Percentiles rank a stretch among this genome's conserved stretches.
Evolutionary conservation across 495 filamentous ascomycete genomes (phyloP).

Genomic region (Penicillium fimorum): DNA sequence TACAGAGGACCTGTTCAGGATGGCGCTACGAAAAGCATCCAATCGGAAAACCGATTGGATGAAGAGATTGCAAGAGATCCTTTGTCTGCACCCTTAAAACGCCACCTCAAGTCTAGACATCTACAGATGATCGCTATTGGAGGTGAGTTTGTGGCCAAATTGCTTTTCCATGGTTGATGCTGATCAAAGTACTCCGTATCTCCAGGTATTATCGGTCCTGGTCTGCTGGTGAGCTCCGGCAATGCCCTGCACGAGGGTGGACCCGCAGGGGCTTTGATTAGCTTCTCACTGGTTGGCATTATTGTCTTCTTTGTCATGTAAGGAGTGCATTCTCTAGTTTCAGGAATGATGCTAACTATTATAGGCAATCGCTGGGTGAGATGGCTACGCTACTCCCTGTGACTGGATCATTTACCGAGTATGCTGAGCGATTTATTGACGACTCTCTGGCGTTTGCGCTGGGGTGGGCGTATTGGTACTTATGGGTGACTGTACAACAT

Average conservation of each 20-base stretch:
- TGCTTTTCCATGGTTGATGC: background rate
- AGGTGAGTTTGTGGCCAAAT: constrained; percentile 14
- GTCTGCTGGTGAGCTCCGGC: constrained; percentile 54
- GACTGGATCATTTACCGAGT: constrained; percentile 55
- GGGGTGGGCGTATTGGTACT: constrained; percentile 59
- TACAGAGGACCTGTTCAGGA: constrained; percentile 9
- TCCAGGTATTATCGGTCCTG: constrained; percentile 48
- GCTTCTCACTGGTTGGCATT: constrained; percentile 59
- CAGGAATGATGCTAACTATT: constrained; percentile 1
- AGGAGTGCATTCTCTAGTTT: background rate
- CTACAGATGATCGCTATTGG: constrained; percentile 72
- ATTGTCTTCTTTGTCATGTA: constrained; percentile 64
- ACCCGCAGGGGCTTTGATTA: constrained; percentile 61
- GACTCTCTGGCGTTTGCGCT: constrained; percentile 52
- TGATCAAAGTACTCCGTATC: background rate
- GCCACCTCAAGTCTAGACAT: constrained; percentile 64
- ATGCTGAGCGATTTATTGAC: constrained; percentile 56
- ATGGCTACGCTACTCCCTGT: constrained; percentile 57
- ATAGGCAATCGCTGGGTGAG: constrained; percentile 54
- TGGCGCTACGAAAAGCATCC: constrained; percentile 4
- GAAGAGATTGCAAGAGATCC: constrained; percentile 22
- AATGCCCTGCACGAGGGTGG: constrained; percentile 60
- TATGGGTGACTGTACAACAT: constrained; percentile 48
- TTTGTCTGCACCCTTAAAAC: constrained; percentile 34
- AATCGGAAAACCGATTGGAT: constrained; percentile 5